These are phyloP conservation scores for Nothopassalora personata DNA, from an alignment of 2,329 filamentous ascomycete genomes.

Conservation along the genomic window DNA sequence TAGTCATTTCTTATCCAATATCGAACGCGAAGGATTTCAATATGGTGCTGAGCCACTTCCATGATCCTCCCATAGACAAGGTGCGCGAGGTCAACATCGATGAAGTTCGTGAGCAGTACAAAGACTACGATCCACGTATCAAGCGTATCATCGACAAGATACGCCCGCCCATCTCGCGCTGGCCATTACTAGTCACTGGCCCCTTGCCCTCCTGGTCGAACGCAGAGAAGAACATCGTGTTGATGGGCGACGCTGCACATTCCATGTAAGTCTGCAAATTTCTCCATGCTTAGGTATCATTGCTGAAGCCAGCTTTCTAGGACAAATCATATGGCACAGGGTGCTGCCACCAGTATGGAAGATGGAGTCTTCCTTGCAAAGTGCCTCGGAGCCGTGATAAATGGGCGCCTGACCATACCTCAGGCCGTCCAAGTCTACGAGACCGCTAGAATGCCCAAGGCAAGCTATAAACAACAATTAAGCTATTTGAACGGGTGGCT, in stretches of 20 bases:
- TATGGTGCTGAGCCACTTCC: conserved; percentile 43
- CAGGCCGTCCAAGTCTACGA: conserved; percentile 39
- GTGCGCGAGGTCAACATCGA: conserved; percentile 39
- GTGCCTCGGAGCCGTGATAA: conserved; percentile 35
- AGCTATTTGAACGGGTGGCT: conserved; percentile 35
- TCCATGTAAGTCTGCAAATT: conserved; percentile 29
- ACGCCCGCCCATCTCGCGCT: conserved; percentile 33
- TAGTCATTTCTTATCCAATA: conserved; percentile 45
- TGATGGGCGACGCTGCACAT: conserved; percentile 43
- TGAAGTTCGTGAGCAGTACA: conserved; percentile 40
- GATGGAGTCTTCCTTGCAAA: conserved; percentile 35
- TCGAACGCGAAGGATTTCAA: conserved; percentile 43
- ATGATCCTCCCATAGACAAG: conserved; percentile 34
- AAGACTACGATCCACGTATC: conserved; percentile 43
- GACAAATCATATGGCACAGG: conserved; percentile 40
- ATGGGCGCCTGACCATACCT: conserved; percentile 30
- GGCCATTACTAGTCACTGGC: conserved; percentile 43
- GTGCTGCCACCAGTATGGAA: conserved; percentile 17
- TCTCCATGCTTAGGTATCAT: neutral
- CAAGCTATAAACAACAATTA: conserved; percentile 40
- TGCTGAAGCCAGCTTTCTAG: conserved; percentile 24
- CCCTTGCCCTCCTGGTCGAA: conserved; percentile 41
- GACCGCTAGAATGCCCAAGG: conserved; percentile 40
- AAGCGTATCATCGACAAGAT: conserved; percentile 40
- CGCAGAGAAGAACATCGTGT: conserved; percentile 38